These are phyloP conservation scores for Multifurca ochricompacta DNA, from an alignment of 768 basidiomycete genomes.

Conservation along the genomic window DNA sequence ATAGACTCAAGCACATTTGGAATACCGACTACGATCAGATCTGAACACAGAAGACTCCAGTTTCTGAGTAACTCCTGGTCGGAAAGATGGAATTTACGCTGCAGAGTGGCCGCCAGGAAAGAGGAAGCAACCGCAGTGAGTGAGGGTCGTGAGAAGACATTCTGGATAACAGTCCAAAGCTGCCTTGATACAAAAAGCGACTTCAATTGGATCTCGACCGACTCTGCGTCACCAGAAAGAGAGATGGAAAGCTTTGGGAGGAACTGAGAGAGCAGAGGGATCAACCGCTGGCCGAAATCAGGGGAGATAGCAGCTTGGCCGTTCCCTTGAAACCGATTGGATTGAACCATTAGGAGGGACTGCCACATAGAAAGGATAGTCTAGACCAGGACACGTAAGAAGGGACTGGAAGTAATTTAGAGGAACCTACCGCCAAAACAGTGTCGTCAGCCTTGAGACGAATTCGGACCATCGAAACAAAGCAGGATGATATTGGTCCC, in stretches of 20 bases:
- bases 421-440: not conserved
- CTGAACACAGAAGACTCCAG: constrained; percentile 12
- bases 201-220: not conserved
- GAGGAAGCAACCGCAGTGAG: constrained; percentile 3
- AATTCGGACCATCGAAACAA: not conserved
- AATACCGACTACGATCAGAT: constrained; percentile 5
- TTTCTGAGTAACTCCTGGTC: not conserved
- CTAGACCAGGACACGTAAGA: not conserved
- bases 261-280: not conserved
- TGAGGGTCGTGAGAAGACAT: constrained; percentile 1
- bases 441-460: not conserved
- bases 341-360: constrained; percentile 4
- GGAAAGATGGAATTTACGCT: constrained; percentile 3
- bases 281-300: not conserved
- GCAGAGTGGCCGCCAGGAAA: constrained; percentile 3
- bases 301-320: not conserved
- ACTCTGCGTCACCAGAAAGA: constrained; percentile 5
- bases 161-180: constrained; percentile 6
- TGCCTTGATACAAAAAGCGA: constrained; percentile 6
- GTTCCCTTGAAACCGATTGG: not conserved
- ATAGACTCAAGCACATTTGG: constrained; percentile 4
- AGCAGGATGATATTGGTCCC: constrained; percentile 2
- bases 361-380: not conserved
- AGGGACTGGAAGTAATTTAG: not conserved
- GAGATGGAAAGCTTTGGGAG: not conserved